Base-by-base conservation (phyloP, 2,329 filamentous ascomycete genomes). In the Scedosporium boydii region DNA sequence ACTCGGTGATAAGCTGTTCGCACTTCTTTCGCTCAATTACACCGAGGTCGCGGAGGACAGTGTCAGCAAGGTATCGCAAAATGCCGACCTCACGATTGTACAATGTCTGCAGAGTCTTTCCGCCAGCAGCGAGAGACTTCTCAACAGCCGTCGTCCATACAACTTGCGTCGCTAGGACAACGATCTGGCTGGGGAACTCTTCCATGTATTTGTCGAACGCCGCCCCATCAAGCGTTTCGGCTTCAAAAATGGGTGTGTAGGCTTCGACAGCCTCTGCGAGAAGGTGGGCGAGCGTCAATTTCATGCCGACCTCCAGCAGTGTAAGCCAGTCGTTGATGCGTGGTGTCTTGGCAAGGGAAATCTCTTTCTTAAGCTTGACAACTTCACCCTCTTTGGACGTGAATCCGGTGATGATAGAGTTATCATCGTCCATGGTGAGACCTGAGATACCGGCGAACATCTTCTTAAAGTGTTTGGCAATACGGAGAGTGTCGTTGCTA, bases 251-350 rank as follows among this genome's bases (percentile, higher is more conserved):
- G 4, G 88, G 85, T 5, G 86, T 86, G 69, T 96, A 99, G 62
- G 89, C 86, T 42, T 90, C 85, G 46, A 96, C 83, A 2, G 95
- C 93, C 72, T 98, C 93, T 2, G 87, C 87, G 34, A 99, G 82
- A 29, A 96, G 81, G 73, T 98, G 93, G 0, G 95, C 95, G 18
- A 99, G 83, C 0, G 95, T 96, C 41, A 87, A 82, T 74, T 97
- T 97, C 93, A 99, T 98, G 67, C 89, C 96, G 63, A 80, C 87
- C 74, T 99, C 95, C 38, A 99, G 79, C 4, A 96, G 87, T 34
- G 90, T 89, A n/a, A 99, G 82, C 95, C 95, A 99, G 74, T 99
- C 95, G 70, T 99, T 99, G 80, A 99, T 97, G 69, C 91, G 90
- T 0, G 96, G 96, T 1, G 91, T 96, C 75, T 96, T 96, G 69